Base-by-base conservation (phyloP, 1,284 basidiomycete species). In the Ceratorhiza oryzae-sativae region DNA sequence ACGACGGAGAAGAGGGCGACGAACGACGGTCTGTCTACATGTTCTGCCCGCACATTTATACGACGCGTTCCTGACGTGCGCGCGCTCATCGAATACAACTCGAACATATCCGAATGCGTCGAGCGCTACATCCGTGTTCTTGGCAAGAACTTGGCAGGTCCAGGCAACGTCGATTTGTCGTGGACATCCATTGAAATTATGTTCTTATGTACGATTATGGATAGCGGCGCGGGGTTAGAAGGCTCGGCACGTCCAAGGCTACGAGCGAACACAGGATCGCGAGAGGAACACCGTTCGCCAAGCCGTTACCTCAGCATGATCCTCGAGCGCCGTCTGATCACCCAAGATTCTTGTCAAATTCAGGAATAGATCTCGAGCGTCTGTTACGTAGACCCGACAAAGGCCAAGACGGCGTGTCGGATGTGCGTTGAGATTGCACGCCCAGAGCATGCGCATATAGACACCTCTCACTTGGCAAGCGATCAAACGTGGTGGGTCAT, bases 121-220 rank as follows among this genome's bases (percentile, higher is more conserved):
- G 32, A 27, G 55, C 32, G 55, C 25, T 41, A 8, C 55, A 58
- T 39, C 32, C 30, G 32, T 34, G 20, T 39, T 27, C 55, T 58
- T 58, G 55, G 55, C 55, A 18, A 20, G 20, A 8, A n/a, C 55
- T 58, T 58, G 55, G 55, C 55, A 58, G 55, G 55, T 36, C 5
- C 15, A 36, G 1, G n/a, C 27, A 34, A 27, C 12, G 49, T 10
- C 27, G 13, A 30, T 8, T 9, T 8, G 15, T 45, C 42, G 42
- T 8, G 15, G 9, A 45, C n/a, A 45, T 18, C 42, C 42, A 45
- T 45, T 8, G 3, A 45, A 18, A 45, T 12, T 45, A 3, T 45
- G 42, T 45, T 3, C 4, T 53, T 53, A 53, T 53, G 49, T 53
- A 23, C 49, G 15, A 53, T 8, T 45, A 12, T 4, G 42, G 3